Percentiles rank a stretch among this genome's conserved stretches.
phyloP scores from a whole-genome alignment of 2,329 filamentous ascomycete genomes.

The Diaporthe eres region DNA sequence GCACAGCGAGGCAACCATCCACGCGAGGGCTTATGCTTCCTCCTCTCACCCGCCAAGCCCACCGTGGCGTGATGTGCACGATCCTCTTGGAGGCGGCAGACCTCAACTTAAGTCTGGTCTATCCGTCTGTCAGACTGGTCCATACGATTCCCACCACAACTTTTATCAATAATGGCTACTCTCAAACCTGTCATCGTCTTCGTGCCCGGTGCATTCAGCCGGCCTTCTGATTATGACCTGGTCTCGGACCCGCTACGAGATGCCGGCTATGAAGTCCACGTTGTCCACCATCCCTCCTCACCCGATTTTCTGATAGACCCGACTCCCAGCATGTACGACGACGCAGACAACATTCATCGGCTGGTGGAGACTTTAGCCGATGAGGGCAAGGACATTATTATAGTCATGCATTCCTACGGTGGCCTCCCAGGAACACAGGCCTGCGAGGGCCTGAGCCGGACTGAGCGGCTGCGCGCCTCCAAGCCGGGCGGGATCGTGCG shows the following conservation, averaged over 20 bases:
- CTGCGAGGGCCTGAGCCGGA: constrained; percentile 4
- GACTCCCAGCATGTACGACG: not conserved
- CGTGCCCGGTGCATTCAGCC: constrained; percentile 1
- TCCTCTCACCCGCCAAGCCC: not conserved
- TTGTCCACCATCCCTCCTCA: not conserved
- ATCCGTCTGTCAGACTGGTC: not conserved
- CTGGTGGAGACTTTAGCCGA: not conserved
- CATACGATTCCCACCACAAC: not conserved
- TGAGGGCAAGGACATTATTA: not conserved
- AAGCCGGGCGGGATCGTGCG: not conserved
- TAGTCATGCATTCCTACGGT: not conserved
- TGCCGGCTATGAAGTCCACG: not conserved
- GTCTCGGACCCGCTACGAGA: not conserved
- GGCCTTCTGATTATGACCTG: constrained; percentile 8
- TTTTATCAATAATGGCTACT: not conserved
- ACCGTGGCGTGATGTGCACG: not conserved
- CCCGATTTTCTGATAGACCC: not conserved
- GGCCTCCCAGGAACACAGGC: constrained; percentile 2
- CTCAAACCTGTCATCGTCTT: not conserved
- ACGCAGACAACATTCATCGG: not conserved
- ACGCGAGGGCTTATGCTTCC: not conserved
- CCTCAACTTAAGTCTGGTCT: not conserved
- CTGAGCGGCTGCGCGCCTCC: not conserved
- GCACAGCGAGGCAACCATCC: not conserved
- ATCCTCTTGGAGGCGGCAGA: not conserved